Evolutionary conservation across 352 stramenopile genomes (phyloP), one percentile per base, ranked within the genome.

Genomic region (Phytopythium vexans): DNA sequence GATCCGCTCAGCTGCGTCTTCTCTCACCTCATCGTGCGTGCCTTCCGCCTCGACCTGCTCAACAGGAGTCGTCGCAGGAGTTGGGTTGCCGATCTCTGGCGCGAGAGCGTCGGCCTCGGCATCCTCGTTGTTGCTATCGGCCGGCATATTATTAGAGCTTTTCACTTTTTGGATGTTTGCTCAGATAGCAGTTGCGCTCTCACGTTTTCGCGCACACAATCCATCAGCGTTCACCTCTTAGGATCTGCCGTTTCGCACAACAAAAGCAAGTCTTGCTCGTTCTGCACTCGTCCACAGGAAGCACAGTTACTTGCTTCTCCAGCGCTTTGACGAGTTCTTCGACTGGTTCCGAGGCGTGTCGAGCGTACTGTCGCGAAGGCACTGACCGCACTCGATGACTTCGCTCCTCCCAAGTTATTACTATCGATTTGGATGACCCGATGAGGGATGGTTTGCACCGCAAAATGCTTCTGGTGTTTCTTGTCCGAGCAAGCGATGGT

Each of bases 1-100:
- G 44, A 91, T 76, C 56, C 62, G 64, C 31, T 41, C 53, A n/a
- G 64, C 60, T 49, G 64, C 64, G 21, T 66, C n/a, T 3, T 58
- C 42, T 14, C 69, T 43, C 9, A 54, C 45, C 3, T 39, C 36
- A 32, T 64, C 51, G 15, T 49, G 37, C 33, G 60, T 45, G 14
- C 66, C 57, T 14, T 55, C 51, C 10, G 52, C 51, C 8, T 62
- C 63, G 38, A 62, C 54, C 16, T 34, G 39, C 21, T 68, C 54
- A 4, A 65, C 46, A 1, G 47, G 54, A 3, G 59, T 65, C n/a
- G n/a, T n/a, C n/a, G n/a, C n/a, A n/a, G n/a, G n/a, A n/a, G n/a
- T n/a, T n/a, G n/a, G n/a, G n/a, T n/a, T n/a, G n/a, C n/a, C n/a
- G n/a, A n/a, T n/a, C n/a, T n/a, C n/a, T n/a, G n/a, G n/a, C n/a